phyloP scores from a whole-genome alignment of 2,329 filamentous ascomycete species.

The Phaeoacremonium minimum region DNA sequence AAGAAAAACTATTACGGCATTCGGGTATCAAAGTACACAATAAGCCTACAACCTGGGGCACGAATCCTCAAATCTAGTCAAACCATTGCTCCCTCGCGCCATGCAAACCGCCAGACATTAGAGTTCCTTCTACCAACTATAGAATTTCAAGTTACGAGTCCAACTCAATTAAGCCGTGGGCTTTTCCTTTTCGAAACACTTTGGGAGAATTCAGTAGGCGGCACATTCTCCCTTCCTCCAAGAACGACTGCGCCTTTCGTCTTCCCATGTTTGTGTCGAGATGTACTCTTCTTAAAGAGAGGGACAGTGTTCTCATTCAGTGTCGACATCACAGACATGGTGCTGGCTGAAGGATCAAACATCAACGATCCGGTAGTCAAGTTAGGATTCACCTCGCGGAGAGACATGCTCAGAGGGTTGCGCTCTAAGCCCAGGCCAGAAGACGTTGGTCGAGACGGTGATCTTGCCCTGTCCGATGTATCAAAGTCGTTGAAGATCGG shows the following conservation, averaged over 20 bases:
- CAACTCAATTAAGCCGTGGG: conserved; percentile 34
- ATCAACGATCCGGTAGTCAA: conserved; percentile 26
- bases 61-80: too few species aligned
- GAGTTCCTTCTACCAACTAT: too few species aligned
- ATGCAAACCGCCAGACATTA: too few species aligned
- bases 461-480: conserved; percentile 12
- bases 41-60: too few species aligned
- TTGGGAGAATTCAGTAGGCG: conserved; percentile 38
- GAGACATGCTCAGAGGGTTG: conserved; percentile 34
- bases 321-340: conserved; percentile 28
- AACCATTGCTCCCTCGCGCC: too few species aligned
- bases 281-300: conserved; percentile 39
- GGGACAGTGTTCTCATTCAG: conserved; percentile 38
- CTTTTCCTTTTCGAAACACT: conserved; percentile 50
- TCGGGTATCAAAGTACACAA: too few species aligned
- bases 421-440: conserved; percentile 15
- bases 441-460: conserved; percentile 15
- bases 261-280: conserved; percentile 25
- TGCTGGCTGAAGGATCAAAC: conserved; percentile 39
- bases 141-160: not conserved
- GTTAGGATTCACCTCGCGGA: conserved; percentile 52
- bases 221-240: conserved; percentile 49
- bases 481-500: conserved; percentile 18
- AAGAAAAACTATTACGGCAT: too few species aligned
- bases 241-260: conserved; percentile 25